A percentile compares a stretch with the other conserved stretches of the same genome.
These are phyloP conservation scores for Mortierella alpina DNA, from an alignment of 192 early-diverging fungal genomes.

Conservation along the genomic window DNA sequence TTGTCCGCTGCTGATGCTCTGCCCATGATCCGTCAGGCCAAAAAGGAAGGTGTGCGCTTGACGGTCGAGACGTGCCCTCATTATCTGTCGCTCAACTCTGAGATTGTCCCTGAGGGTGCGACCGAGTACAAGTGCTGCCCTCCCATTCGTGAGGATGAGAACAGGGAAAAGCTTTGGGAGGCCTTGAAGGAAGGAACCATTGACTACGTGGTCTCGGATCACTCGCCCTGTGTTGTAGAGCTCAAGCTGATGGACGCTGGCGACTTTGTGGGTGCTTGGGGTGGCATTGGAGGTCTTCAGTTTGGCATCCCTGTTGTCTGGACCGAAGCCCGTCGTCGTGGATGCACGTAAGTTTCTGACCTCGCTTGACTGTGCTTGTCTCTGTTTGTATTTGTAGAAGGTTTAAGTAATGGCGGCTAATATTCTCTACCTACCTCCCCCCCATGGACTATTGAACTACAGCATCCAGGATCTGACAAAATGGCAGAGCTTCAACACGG, in stretches of 20 bases:
- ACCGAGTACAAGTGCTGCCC: constrained; percentile 91
- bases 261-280: constrained; percentile 86
- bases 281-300: constrained; percentile 83
- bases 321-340: constrained; percentile 79
- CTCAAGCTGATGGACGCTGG: constrained; percentile 77
- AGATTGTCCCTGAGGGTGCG: constrained; percentile 72
- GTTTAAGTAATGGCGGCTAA: neutral
- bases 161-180: constrained; percentile 77
- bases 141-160: constrained; percentile 77
- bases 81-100: constrained; percentile 77
- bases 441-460: neutral
- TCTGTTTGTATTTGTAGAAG: neutral
- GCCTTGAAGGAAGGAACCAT: constrained; percentile 82
- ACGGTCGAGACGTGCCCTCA: constrained; percentile 90
- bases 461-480: constrained; percentile 66
- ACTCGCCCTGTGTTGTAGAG: constrained; percentile 84
- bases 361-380: neutral
- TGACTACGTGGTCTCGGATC: constrained; percentile 86
- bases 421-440: neutral
- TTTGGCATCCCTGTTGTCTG: constrained; percentile 84
- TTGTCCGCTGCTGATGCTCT: constrained; percentile 82
- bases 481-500: constrained; percentile 75
- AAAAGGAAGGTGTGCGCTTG: constrained; percentile 72
- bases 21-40: constrained; percentile 77
- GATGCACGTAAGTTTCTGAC: constrained; percentile 57